phyloP scores from a whole-genome alignment of 2,329 filamentous ascomycete species.

The Ophiosphaerella herpotricha region DNA sequence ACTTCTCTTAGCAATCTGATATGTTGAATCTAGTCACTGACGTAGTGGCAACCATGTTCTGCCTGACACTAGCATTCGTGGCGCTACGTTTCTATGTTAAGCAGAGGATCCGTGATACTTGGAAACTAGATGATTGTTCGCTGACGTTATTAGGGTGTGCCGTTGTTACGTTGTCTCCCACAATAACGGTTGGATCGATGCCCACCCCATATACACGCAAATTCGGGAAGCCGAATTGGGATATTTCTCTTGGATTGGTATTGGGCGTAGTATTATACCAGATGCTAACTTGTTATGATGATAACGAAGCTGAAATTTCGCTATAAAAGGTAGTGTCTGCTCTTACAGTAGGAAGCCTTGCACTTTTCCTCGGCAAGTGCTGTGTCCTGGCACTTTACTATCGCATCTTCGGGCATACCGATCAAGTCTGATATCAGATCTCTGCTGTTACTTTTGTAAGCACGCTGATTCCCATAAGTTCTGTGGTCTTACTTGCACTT shows the following conservation, averaged over 20 bases:
- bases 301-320: too few relatives aligned
- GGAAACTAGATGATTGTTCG: neutral
- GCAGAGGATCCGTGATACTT: neutral
- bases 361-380: conserved; percentile 2
- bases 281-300: too few relatives aligned
- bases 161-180: neutral
- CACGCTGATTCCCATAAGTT: neutral
- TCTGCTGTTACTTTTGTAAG: neutral
- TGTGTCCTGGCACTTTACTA: conserved; percentile 1
- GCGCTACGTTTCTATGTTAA: neutral
- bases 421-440: conserved; percentile 1
- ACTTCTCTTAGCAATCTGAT: too few relatives aligned
- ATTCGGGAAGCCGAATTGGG: neutral
- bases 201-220: neutral
- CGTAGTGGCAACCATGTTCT: neutral
- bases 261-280: neutral
- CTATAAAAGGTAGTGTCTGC: neutral
- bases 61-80: neutral
- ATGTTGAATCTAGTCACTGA: neutral
- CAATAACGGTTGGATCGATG: neutral
- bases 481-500: neutral
- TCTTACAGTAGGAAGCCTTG: neutral
- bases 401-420: conserved; percentile 3
- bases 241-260: neutral
- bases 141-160: neutral